A percentile compares a stretch with the other conserved stretches of the same genome.
Evolutionary conservation across 1,284 basidiomycete species (phyloP).

Genomic region (Pterulicium gracile): DNA sequence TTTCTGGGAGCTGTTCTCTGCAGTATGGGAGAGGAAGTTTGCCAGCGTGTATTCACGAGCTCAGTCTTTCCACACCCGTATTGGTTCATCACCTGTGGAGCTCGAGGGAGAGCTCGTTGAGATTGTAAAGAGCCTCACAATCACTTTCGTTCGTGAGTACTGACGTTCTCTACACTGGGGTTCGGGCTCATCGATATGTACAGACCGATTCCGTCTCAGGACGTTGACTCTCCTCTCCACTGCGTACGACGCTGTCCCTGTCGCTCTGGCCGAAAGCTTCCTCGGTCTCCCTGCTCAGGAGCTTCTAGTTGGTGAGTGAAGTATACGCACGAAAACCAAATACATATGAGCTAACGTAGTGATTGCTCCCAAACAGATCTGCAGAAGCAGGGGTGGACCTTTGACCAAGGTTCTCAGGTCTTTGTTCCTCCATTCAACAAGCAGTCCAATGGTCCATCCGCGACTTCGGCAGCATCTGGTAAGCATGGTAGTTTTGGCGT

Average conservation of each 20-base stretch:
- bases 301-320: not conserved
- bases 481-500: too few relatives aligned
- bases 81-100: conserved; percentile 31
- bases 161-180: not conserved
- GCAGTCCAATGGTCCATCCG: too few relatives aligned
- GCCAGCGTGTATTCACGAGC: conserved; percentile 40
- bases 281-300: conserved; percentile 27
- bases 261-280: conserved; percentile 41
- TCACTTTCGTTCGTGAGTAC: conserved; percentile 38
- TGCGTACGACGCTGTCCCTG: conserved; percentile 50
- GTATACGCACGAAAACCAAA: too few relatives aligned
- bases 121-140: conserved; percentile 23
- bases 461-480: too few relatives aligned
- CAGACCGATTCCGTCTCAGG: conserved; percentile 39
- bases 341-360: too few relatives aligned
- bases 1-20: conserved; percentile 34
- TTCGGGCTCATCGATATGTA: conserved; percentile 2
- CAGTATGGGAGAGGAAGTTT: conserved; percentile 43
- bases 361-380: too few relatives aligned
- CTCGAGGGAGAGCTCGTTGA: conserved; percentile 31
- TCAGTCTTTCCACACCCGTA: conserved; percentile 26
- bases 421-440: too few relatives aligned
- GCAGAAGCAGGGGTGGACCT: not conserved
- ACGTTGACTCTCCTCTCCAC: conserved; percentile 43
- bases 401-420: not conserved